A percentile compares a stretch with the other conserved stretches of the same genome.
phyloP scores from a whole-genome alignment of 495 filamentous ascomycete genomes.

The Aspergillus indologenus region DNA sequence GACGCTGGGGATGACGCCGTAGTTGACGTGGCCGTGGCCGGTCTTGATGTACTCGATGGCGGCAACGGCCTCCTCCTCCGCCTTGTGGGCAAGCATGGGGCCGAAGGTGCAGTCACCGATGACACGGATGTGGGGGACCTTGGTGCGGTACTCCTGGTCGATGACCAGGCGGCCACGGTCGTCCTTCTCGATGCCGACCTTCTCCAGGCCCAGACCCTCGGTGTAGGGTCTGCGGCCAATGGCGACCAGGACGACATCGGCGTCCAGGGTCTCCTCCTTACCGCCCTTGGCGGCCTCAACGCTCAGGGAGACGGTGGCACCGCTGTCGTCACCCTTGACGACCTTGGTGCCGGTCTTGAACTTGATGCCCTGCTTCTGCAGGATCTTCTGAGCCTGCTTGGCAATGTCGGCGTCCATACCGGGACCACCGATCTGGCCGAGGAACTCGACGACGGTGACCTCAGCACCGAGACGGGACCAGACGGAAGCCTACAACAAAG shows the following conservation, averaged over 20 bases:
- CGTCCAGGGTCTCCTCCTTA: conserved; percentile 87
- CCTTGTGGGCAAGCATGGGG: conserved; percentile 99
- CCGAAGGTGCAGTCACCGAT: conserved; percentile 97
- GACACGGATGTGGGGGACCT: conserved; percentile 92
- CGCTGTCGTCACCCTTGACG: conserved; percentile 72
- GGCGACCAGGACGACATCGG: conserved; percentile 93
- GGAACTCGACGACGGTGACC: conserved; percentile 95
- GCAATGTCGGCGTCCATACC: conserved; percentile 96
- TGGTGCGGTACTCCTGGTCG: conserved; percentile 97
- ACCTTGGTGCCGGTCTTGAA: conserved; percentile 99
- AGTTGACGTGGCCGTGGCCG: conserved; percentile 97
- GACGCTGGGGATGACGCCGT: conserved; percentile 93
- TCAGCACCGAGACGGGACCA: conserved; percentile 92
- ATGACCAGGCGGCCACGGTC: conserved; percentile 92
- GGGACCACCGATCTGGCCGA: conserved; percentile 93
- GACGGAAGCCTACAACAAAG: conserved; percentile 67
- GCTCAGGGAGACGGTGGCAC: conserved; percentile 71
- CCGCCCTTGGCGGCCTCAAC: conserved; percentile 94
- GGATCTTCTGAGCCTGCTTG: conserved; percentile 88
- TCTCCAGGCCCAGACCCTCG: conserved; percentile 83
- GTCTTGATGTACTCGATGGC: conserved; percentile 96
- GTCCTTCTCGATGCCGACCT: conserved; percentile 90
- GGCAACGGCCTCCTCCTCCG: conserved; percentile 95
- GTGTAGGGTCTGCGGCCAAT: conserved; percentile 97
- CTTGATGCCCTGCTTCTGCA: conserved; percentile 95